These are phyloP conservation scores for Linaria vulgaris DNA, from an alignment of 257 asterid genomes.

Conservation along the genomic window DNA sequence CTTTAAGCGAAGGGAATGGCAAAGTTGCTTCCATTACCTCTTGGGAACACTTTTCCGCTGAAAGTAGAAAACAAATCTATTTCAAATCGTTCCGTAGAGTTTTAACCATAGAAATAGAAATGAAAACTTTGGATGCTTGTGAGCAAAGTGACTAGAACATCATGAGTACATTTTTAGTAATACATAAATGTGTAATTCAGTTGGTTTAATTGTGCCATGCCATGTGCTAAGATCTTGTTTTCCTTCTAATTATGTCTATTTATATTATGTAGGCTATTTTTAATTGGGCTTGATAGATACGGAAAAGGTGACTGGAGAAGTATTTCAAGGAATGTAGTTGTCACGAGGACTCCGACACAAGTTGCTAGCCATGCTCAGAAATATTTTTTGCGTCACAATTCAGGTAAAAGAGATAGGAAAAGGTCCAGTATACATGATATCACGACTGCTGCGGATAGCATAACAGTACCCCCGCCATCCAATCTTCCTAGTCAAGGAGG, in stretches of 20 bases:
- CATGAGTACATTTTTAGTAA: no score
- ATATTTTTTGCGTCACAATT: conserved; percentile 70
- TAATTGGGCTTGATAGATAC: conserved; percentile 60
- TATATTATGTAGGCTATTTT: conserved; percentile 50
- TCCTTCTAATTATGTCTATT: no score
- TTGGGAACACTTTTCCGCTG: no score
- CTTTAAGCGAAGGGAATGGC: no score
- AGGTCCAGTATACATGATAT: conserved; percentile 89
- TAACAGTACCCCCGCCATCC: conserved; percentile 49
- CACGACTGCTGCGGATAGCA: conserved; percentile 58
- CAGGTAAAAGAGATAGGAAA: conserved; percentile 78
- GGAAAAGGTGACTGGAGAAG: conserved; percentile 98
- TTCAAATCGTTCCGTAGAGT: not conserved
- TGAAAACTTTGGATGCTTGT: conserved; percentile 2
- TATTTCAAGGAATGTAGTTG: conserved; percentile 88
- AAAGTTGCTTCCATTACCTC: no score
- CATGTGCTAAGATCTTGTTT: no score
- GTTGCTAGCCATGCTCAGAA: conserved; percentile 97
- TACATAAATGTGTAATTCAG: not conserved
- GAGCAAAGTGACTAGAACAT: no score
- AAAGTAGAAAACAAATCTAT: no score
- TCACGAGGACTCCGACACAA: conserved; percentile 87
- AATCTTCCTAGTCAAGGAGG: conserved; percentile 49
- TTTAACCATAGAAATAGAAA: not conserved
- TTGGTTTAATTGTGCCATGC: no score